Conservation (phyloP, 1,284 basidiomycete species). For the Polyporus tsugae region DNA sequence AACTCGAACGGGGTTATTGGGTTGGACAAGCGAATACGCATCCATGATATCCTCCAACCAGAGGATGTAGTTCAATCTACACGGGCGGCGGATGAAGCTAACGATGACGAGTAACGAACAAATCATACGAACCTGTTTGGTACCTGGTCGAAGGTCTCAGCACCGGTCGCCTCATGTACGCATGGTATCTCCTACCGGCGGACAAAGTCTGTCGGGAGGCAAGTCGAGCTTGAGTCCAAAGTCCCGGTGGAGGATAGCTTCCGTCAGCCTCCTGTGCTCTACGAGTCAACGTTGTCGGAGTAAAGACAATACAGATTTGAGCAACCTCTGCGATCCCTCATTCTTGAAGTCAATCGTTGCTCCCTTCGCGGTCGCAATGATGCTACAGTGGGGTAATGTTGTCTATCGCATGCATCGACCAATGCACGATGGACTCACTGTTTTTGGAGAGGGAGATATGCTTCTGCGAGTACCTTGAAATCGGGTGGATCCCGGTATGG, state of each 20-base stretch:
- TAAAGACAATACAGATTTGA: background rate
- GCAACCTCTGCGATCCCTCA: conserved; percentile 71
- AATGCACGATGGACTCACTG: conserved; percentile 54
- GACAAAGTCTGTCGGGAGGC: conserved; percentile 81
- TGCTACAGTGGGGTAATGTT: conserved; percentile 33
- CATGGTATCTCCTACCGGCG: conserved; percentile 63
- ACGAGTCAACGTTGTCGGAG: background rate
- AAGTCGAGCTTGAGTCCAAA: conserved; percentile 72
- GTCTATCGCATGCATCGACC: background rate
- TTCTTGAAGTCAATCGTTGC: conserved; percentile 78
- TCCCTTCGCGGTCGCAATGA: conserved; percentile 45
- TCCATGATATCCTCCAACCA: conserved; percentile 73
- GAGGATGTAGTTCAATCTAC: conserved; percentile 80
- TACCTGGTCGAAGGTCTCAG: conserved; percentile 50
- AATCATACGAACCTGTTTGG: conserved; percentile 64
- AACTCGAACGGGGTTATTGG: background rate
- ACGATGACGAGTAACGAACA: background rate
- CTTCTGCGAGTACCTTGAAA: conserved; percentile 67
- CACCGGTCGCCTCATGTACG: background rate
- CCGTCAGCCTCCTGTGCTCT: conserved; percentile 69
- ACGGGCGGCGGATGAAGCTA: background rate
- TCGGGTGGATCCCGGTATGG: conserved; percentile 65
- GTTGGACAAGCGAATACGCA: conserved; percentile 26
- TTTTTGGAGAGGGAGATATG: conserved; percentile 65
- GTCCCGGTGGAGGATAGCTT: conserved; percentile 79